Evolutionary conservation across 2,329 filamentous ascomycete genomes (phyloP).

Genomic region (Fusarium fracticaudum): DNA sequence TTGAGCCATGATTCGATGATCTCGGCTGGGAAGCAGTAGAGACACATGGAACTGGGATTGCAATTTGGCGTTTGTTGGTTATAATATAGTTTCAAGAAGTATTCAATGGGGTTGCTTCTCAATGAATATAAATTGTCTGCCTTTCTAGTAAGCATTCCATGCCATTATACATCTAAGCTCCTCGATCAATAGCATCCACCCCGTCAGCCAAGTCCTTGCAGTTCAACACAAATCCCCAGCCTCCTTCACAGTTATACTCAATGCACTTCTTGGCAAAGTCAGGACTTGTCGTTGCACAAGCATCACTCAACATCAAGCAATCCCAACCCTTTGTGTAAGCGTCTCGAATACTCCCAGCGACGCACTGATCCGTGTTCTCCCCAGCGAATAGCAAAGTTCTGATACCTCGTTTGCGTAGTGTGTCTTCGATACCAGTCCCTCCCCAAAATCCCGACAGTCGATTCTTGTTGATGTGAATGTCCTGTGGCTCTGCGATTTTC

Average conservation of each 20-base stretch:
- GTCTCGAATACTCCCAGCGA: neutral
- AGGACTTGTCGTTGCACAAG: neutral
- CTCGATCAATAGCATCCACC: neutral
- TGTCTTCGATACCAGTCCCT: rapidly evolving
- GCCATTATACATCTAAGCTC: rapidly evolving
- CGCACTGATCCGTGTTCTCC: neutral
- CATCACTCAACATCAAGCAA: neutral
- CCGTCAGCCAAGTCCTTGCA: neutral
- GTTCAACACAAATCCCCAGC: neutral
- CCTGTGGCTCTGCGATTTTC: rapidly evolving
- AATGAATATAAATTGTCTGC: rapidly evolving
- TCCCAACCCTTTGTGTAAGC: neutral
- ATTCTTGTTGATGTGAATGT: neutral
- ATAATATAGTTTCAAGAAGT: rapidly evolving
- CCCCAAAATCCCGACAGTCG: neutral
- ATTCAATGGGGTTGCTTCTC: rapidly evolving
- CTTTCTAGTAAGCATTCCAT: rapidly evolving
- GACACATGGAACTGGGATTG: rapidly evolving
- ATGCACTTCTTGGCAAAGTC: neutral
- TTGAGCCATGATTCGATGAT: conserved; percentile 45
- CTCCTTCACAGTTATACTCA: neutral
- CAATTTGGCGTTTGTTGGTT: neutral
- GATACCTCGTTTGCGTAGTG: neutral
- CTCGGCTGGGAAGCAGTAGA: neutral
- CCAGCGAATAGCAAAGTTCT: neutral